phyloP scores from a whole-genome alignment of 805 yeast species.

The Cyberlindnera mississippiensis region DNA sequence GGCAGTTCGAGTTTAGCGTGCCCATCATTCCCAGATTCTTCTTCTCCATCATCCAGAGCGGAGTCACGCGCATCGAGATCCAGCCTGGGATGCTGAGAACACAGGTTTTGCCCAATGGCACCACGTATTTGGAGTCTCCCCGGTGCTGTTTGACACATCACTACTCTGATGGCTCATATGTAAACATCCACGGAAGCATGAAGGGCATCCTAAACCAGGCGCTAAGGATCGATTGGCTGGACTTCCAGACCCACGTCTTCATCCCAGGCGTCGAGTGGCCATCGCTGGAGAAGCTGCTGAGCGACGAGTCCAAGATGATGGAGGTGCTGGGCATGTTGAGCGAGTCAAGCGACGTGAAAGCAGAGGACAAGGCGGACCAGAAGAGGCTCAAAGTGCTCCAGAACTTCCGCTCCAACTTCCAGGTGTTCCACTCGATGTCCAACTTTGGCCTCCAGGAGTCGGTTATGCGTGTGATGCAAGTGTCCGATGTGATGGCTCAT shows the following conservation, averaged over 20 bases:
- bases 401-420: slow-evolving; percentile 35
- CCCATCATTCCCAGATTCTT: slow-evolving; percentile 63
- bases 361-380: slow-evolving; percentile 7
- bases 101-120: slow-evolving; percentile 48
- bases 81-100: slow-evolving; percentile 47
- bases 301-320: slow-evolving; percentile 25
- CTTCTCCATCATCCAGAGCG: slow-evolving; percentile 46
- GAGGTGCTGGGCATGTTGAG: slow-evolving; percentile 10
- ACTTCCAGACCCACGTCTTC: slow-evolving; percentile 47
- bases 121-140: slow-evolving; percentile 50
- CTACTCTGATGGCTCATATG: slow-evolving; percentile 68
- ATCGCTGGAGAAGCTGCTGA: slow-evolving; percentile 39
- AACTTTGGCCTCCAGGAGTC: slow-evolving; percentile 61
- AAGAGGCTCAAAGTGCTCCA: slow-evolving; percentile 22
- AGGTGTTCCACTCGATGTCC: slow-evolving; percentile 45
- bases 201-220: slow-evolving; percentile 60
- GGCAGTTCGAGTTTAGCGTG: slow-evolving; percentile 61
- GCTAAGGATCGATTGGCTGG: slow-evolving; percentile 69
- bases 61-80: slow-evolving; percentile 49
- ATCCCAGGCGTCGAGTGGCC: slow-evolving; percentile 45
- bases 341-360: slow-evolving; percentile 2
- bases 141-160: slow-evolving; percentile 45
- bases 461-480: slow-evolving; percentile 68
- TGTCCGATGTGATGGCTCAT: slow-evolving; percentile 74
- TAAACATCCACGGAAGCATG: slow-evolving; percentile 56